Percentiles rank a stretch among this genome's conserved stretches.
phyloP scores from a whole-genome alignment of 345 rosid species.

The Eucalyptus decipiens region DNA sequence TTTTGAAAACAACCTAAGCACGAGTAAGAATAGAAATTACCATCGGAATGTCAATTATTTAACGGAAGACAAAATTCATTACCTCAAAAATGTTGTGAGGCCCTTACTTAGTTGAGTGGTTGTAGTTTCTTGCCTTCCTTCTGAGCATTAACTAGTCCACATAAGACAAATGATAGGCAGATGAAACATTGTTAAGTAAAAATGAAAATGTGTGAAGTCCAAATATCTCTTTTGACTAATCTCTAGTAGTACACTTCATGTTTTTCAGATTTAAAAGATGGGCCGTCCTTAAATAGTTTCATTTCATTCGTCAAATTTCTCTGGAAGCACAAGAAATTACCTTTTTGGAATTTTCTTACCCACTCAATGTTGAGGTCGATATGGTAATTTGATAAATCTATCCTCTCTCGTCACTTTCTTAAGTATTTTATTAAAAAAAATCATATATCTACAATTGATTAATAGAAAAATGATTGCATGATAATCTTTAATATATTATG shows the following conservation, averaged over 20 bases:
- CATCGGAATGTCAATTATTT: not conserved
- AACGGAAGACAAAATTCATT: not conserved
- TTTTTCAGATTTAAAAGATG: not conserved
- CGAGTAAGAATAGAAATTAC: not conserved
- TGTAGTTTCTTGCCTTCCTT: not conserved
- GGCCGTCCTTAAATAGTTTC: not conserved
- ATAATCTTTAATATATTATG: too few relatives aligned
- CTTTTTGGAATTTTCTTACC: not conserved
- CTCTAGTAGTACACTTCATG: not conserved
- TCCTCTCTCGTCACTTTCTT: not conserved
- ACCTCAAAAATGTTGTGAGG: not conserved
- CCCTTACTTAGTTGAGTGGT: not conserved
- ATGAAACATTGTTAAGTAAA: not conserved
- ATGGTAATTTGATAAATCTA: not conserved
- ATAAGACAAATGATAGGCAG: not conserved
- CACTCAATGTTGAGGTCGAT: not conserved
- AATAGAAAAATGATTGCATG: too few relatives aligned
- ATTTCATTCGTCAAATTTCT: not conserved
- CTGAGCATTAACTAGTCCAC: not conserved
- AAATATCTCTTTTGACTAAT: not conserved
- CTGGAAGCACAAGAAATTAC: not conserved
- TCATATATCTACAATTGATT: not conserved
- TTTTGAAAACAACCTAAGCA: too few relatives aligned
- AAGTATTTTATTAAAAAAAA: not conserved
- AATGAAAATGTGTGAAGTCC: not conserved